Percentiles rank a stretch among this genome's conserved stretches.
Conservation (phyloP, 495 filamentous ascomycete genomes). For the Podospora sp. region DNA sequence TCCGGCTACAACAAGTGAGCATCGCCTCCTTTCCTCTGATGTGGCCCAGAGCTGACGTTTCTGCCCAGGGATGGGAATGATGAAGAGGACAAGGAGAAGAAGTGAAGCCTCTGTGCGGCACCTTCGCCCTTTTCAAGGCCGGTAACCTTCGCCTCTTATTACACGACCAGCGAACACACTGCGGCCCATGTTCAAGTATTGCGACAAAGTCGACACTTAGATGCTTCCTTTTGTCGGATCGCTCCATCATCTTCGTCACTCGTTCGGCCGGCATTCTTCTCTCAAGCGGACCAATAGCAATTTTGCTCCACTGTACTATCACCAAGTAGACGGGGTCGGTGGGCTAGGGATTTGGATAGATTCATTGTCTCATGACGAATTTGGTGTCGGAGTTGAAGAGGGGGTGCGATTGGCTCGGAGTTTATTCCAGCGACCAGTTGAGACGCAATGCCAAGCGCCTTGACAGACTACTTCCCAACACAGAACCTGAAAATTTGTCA, state of each 20-base stretch:
- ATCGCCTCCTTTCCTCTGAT: not conserved
- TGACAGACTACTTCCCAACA: slow-evolving; percentile 33
- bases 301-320: not conserved
- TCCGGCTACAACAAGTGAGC: slow-evolving; percentile 51
- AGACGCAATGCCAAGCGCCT: not conserved
- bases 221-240: not conserved
- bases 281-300: not conserved
- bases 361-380: slow-evolving; percentile 1
- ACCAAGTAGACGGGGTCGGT: not conserved
- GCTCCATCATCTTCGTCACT: not conserved
- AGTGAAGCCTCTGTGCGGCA: slow-evolving; percentile 21
- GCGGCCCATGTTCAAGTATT: slow-evolving; percentile 5
- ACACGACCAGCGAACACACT: not conserved
- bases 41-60: not conserved
- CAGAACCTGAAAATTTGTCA: slow-evolving; percentile 32
- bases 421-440: not conserved
- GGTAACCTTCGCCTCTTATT: slow-evolving; percentile 33
- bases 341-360: not conserved
- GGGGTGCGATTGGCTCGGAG: not conserved
- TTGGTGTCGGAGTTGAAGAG: not conserved
- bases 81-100: slow-evolving; percentile 34
- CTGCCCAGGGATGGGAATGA: slow-evolving; percentile 32
- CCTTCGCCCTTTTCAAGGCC: not conserved
- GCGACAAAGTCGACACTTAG: not conserved
- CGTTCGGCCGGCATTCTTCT: not conserved